Evolutionary conservation across 768 basidiomycete genomes (phyloP).

Genomic region (Pholiota conissans): DNA sequence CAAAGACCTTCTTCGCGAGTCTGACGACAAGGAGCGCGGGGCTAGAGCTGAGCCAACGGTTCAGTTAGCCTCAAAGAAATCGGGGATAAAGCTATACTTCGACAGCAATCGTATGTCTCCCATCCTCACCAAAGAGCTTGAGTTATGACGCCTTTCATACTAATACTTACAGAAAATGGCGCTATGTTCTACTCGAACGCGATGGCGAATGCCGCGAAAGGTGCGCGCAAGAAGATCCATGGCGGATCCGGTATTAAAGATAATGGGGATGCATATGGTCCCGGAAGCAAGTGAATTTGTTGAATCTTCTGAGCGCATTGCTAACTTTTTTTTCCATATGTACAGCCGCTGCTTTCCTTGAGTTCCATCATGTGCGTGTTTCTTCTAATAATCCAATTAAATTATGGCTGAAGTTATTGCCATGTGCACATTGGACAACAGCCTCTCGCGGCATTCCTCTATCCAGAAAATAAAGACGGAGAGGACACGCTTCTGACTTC

Average conservation of each 20-base stretch:
- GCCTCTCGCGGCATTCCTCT: slow-evolving; percentile 68
- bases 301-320: slow-evolving; percentile 4
- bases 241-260: slow-evolving; percentile 64
- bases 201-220: slow-evolving; percentile 43
- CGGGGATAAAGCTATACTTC: slow-evolving; percentile 61
- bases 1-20: slow-evolving; percentile 36
- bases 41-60: slow-evolving; percentile 44
- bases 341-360: slow-evolving; percentile 62
- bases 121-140: background rate
- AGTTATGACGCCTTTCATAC: background rate
- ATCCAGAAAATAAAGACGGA: slow-evolving; percentile 51
- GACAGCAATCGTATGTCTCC: slow-evolving; percentile 67
- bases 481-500: slow-evolving; percentile 70
- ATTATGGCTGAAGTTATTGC: background rate
- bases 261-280: slow-evolving; percentile 57
- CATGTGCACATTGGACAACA: slow-evolving; percentile 14
- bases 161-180: slow-evolving; percentile 56
- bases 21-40: slow-evolving; percentile 30
- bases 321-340: background rate
- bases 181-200: slow-evolving; percentile 76
- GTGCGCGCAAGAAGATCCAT: slow-evolving; percentile 71
- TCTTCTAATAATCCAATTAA: background rate
- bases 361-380: slow-evolving; percentile 60
- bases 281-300: slow-evolving; percentile 45
- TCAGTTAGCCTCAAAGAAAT: slow-evolving; percentile 53